Percentiles rank a stretch among this genome's conserved stretches.
Evolutionary conservation across 768 basidiomycete species (phyloP).

Genomic region (Termitomyces sp.): DNA sequence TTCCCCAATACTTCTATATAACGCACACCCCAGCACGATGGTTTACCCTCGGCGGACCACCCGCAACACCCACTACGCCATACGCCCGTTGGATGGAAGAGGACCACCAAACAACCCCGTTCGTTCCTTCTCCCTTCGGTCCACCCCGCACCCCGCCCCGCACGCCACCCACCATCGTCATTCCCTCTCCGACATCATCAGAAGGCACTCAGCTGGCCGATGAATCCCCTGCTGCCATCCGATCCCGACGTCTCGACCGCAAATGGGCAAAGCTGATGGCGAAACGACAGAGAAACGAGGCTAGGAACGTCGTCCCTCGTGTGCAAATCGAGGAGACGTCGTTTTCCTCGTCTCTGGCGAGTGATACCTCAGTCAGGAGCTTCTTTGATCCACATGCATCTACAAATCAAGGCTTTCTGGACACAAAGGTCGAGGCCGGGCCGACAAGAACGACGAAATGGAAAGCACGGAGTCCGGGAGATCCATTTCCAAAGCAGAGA

Average conservation of each 20-base stretch:
- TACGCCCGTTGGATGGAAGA: not conserved
- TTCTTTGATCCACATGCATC: conserved; percentile 2
- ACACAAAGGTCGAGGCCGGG: not conserved
- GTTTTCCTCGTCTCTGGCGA: not conserved
- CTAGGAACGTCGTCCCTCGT: not conserved
- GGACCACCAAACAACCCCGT: not conserved
- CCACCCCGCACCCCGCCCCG: not conserved
- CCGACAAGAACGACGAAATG: not conserved
- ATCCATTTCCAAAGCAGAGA: not conserved
- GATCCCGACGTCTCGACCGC: not conserved
- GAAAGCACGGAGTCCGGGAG: not conserved
- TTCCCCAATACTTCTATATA: not conserved
- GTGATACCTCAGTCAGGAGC: not conserved
- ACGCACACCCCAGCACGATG: not conserved
- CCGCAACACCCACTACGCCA: conserved; percentile 1
- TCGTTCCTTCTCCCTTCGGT: not conserved
- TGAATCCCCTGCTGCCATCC: not conserved
- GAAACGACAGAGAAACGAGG: not conserved
- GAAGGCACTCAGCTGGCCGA: not conserved
- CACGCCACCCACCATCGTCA: not conserved
- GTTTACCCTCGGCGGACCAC: not conserved
- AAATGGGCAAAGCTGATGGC: conserved; percentile 1
- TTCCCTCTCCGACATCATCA: conserved; percentile 7
- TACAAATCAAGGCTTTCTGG: not conserved
- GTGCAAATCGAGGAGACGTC: not conserved